Percentiles rank a stretch among this genome's conserved stretches.
phyloP scores from a whole-genome alignment of 306 rosid genomes.

The Sphenostylis stenocarpa region DNA sequence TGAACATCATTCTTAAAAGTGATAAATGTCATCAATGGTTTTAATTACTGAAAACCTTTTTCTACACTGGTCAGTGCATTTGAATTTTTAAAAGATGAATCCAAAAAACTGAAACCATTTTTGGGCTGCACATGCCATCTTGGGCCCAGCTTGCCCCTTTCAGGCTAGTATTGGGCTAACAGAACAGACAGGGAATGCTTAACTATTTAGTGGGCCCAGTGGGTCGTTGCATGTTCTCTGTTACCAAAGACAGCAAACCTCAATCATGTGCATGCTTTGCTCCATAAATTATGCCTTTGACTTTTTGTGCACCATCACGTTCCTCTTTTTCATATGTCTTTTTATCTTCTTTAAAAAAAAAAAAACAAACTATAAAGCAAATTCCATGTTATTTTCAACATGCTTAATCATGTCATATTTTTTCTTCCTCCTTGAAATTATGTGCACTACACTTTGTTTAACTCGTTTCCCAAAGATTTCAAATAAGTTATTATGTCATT shows the following conservation, averaged over 20 bases:
- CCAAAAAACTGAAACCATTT: too few species aligned
- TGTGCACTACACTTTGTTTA: not conserved
- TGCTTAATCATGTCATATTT: not conserved
- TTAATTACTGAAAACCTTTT: too few species aligned
- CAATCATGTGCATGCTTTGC: constrained; percentile 22
- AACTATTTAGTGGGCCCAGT: constrained; percentile 15
- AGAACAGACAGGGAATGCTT: not conserved
- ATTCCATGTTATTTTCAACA: not conserved
- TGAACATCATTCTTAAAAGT: too few species aligned
- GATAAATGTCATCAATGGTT: too few species aligned
- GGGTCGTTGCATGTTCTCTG: not conserved
- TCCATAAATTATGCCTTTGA: constrained; percentile 43
- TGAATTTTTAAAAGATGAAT: too few species aligned
- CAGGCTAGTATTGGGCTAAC: not conserved
- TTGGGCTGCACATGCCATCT: not conserved
- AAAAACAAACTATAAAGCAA: not conserved
- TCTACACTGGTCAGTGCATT: too few species aligned
- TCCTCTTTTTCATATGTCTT: not conserved
- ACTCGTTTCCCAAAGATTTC: not conserved
- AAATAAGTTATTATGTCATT: too few species aligned
- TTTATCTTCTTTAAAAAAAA: too few species aligned
- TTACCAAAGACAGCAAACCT: not conserved
- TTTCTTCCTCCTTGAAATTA: constrained; percentile 4
- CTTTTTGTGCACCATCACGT: constrained; percentile 27
- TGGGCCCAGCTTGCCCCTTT: not conserved